Base-by-base conservation (phyloP, 2,329 filamentous ascomycete genomes). In the Neonectria hederae region DNA sequence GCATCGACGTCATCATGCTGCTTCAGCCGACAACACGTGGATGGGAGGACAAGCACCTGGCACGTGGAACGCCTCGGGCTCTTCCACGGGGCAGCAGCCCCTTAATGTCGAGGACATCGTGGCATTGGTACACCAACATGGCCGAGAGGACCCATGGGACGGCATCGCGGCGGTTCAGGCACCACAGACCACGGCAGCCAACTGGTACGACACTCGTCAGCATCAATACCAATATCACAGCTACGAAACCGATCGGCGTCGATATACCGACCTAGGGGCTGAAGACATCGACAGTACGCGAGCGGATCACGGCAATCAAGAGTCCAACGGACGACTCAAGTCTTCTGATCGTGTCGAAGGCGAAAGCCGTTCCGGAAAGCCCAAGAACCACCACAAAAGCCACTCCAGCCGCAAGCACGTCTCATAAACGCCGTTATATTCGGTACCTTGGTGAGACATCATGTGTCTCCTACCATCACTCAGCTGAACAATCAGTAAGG, bases 121-220 rank as follows among this genome's bases (percentile, higher is more conserved):
- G 22, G 54, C 22, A 17, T 30, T 55, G n/a, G 62, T 64, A 26
- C 52, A 43, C 42, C 62, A 61, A 46, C 52, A 56, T 45, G 46
- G 57, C 6, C 14, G 32, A 38, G 46, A 56, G 19, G 52, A 64
- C 2, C 62, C 59, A 35, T 65, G 62, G 62, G 58, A 65, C 32
- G 48, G 46, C 8, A 43, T 65, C 22, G 52, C 43, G 5, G 52
- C 38, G 38, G 30, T 64, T 32, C 56, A 32, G 21, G 32, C 53
- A 28, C 52, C 28, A 5, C 30, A n/a, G 14, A n/a, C 24, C 26
- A 19, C 52, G n/a, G 28, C 46, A 53, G 45, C 30, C 22, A 26
- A 52, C 19, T 45, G 46, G 48, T 43, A 26, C 38, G 24, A 51
- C 45, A 4, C n/a, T 35, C 55, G 21, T 30, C 55, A 24, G 24